Conservation (phyloP, 2,329 filamentous ascomycete genomes). For the Aureobasidium sp. region DNA sequence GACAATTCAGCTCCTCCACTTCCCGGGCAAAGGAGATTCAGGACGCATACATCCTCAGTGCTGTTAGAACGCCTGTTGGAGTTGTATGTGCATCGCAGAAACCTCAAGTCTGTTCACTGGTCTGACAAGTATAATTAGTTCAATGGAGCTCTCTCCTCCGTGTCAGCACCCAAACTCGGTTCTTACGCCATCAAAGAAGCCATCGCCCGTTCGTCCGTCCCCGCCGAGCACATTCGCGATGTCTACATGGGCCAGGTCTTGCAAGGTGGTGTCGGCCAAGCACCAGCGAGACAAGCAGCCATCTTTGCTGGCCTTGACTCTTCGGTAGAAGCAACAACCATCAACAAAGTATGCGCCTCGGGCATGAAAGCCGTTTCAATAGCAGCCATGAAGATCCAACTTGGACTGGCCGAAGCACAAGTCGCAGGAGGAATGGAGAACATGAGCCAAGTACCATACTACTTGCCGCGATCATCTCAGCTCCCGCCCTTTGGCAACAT, state of each 20-base stretch:
- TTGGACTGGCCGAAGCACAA: constrained; percentile 80
- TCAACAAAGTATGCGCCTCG: constrained; percentile 98
- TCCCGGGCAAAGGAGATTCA: constrained; percentile 57
- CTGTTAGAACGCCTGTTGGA: constrained; percentile 77
- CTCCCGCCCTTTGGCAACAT: constrained; percentile 81
- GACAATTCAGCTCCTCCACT: constrained; percentile 42
- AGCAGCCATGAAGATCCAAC: constrained; percentile 88
- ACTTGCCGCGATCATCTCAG: constrained; percentile 71
- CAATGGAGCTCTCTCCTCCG: constrained; percentile 79
- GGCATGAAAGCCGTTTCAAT: constrained; percentile 87
- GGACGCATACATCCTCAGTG: constrained; percentile 90
- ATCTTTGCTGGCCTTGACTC: constrained; percentile 63
- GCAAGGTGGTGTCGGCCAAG: constrained; percentile 73
- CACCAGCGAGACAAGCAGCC: constrained; percentile 81
- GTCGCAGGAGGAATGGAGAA: constrained; percentile 97
- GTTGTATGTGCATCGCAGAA: constrained; percentile 51
- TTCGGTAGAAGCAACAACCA: constrained; percentile 71
- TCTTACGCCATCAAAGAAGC: constrained; percentile 89
- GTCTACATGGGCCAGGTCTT: constrained; percentile 98
- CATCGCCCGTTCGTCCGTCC: constrained; percentile 75
- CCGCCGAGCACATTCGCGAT: constrained; percentile 71
- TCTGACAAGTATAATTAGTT: constrained; percentile 51
- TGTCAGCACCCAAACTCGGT: constrained; percentile 80
- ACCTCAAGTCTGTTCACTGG: neutral
- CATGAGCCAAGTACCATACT: constrained; percentile 92